Conservation (phyloP, 768 basidiomycete species). For the Pholiota molesta region DNA sequence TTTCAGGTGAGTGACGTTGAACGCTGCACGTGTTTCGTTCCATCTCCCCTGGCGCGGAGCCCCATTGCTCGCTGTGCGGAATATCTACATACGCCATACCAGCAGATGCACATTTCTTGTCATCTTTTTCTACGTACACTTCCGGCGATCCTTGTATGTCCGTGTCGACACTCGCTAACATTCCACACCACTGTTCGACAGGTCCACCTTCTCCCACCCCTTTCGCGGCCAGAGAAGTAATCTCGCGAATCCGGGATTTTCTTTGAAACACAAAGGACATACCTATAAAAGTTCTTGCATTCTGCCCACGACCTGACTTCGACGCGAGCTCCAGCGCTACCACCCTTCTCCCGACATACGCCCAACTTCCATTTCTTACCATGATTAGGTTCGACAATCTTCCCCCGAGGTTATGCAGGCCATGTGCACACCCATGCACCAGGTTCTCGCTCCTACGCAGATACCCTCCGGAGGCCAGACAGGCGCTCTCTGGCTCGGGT, state of each 20-base stretch:
- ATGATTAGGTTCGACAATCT: slow-evolving; percentile 84
- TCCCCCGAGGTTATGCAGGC: slow-evolving; percentile 79
- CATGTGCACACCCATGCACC: slow-evolving; percentile 87
- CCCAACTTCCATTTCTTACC: not conserved
- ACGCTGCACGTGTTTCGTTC: not conserved
- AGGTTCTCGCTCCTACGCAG: slow-evolving; percentile 51
- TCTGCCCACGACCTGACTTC: too few species aligned
- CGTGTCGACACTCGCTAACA: not conserved
- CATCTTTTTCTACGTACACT: not conserved
- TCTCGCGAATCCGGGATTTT: slow-evolving; percentile 1
- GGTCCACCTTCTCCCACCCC: slow-evolving; percentile 1
- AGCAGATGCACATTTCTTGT: not conserved
- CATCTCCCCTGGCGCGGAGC: not conserved
- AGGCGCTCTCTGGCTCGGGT: slow-evolving; percentile 73
- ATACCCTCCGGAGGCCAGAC: slow-evolving; percentile 25
- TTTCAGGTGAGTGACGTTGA: not conserved
- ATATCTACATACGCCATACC: not conserved
- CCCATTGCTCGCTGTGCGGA: not conserved
- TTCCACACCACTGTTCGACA: slow-evolving; percentile 3
- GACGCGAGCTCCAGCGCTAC: not conserved
- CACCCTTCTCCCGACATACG: not conserved
- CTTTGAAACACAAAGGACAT: not conserved
- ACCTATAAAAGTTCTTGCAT: not conserved
- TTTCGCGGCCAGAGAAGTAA: slow-evolving; percentile 1
- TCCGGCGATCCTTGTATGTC: not conserved